These are phyloP conservation scores for Lizonia empirigonia DNA, from an alignment of 2,329 filamentous ascomycete genomes.

Conservation along the genomic window DNA sequence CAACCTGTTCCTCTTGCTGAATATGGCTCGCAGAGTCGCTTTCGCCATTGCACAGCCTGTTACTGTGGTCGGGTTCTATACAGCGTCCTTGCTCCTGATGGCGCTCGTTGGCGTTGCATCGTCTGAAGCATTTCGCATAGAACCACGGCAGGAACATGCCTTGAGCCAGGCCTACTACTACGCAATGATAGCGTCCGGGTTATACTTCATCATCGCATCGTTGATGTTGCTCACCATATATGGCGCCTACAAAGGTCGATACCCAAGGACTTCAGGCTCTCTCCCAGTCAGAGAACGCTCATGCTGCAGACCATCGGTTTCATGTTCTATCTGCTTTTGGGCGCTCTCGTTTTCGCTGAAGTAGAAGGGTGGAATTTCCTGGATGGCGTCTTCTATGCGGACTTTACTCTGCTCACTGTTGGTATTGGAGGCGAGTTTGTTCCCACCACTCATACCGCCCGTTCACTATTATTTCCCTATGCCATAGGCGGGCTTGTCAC, in stretches of 20 bases:
- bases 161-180: conserved; percentile 66
- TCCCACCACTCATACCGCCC: conserved; percentile 57
- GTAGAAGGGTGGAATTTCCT: conserved; percentile 60
- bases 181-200: conserved; percentile 60
- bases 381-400: conserved; percentile 61
- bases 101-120: conserved; percentile 57
- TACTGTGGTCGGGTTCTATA: conserved; percentile 64
- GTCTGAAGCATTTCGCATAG: conserved; percentile 51
- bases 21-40: conserved; percentile 62
- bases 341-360: conserved; percentile 54
- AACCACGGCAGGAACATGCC: conserved; percentile 51
- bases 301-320: conserved; percentile 61
- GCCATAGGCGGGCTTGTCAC: conserved; percentile 61
- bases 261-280: conserved; percentile 63
- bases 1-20: conserved; percentile 62
- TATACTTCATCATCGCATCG: conserved; percentile 62
- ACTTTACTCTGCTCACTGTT: conserved; percentile 62
- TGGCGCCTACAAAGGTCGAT: conserved; percentile 61
- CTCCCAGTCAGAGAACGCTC: conserved; percentile 60
- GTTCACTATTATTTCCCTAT: conserved; percentile 59
- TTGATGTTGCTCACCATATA: conserved; percentile 62
- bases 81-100: conserved; percentile 61
- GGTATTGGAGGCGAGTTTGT: conserved; percentile 59
- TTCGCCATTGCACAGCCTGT: conserved; percentile 65
- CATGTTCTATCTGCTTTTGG: conserved; percentile 55